A percentile compares a stretch with the other conserved stretches of the same genome.
Evolutionary conservation across 345 rosid genomes (phyloP).

Genomic region (Schrenkiella parvula): DNA sequence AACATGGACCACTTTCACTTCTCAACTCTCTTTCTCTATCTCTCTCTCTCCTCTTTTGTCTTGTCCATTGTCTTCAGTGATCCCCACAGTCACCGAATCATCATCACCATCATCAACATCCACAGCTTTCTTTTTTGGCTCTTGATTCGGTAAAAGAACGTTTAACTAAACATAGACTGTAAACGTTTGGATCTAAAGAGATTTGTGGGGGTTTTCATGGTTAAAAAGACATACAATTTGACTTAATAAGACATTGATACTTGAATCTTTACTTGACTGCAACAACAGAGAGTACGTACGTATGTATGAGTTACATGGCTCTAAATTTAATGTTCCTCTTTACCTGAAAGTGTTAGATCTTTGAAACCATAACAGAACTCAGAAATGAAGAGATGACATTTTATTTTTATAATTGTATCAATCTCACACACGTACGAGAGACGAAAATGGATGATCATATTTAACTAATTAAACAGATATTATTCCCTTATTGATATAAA

Average conservation of each 20-base stretch:
- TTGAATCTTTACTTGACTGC: slow-evolving; percentile 24
- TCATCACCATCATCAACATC: slow-evolving; percentile 30
- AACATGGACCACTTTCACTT: slow-evolving; percentile 35
- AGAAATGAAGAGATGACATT: slow-evolving; percentile 10
- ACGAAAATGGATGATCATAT: background rate
- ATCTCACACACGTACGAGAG: slow-evolving; percentile 10
- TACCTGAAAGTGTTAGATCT: slow-evolving; percentile 1
- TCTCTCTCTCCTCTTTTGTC: slow-evolving; percentile 23
- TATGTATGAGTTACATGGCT: slow-evolving; percentile 22
- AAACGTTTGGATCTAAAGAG: slow-evolving; percentile 14
- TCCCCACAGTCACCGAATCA: slow-evolving; percentile 37
- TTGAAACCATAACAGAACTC: slow-evolving; percentile 20
- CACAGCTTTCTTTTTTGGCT: slow-evolving; percentile 21
- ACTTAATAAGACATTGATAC: slow-evolving; percentile 16
- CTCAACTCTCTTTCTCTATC: slow-evolving; percentile 29
- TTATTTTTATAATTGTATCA: background rate
- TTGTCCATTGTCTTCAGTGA: slow-evolving; percentile 36
- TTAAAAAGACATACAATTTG: background rate
- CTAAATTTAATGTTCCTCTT: slow-evolving; percentile 20
- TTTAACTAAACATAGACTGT: background rate
- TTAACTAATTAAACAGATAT: background rate
- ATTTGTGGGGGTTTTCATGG: slow-evolving; percentile 2
- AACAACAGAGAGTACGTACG: slow-evolving; percentile 14
- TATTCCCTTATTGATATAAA: slow-evolving; percentile 16
- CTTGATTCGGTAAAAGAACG: slow-evolving; percentile 16